phyloP scores from a whole-genome alignment of 345 rosid genomes.

The Cardamine occulta region DNA sequence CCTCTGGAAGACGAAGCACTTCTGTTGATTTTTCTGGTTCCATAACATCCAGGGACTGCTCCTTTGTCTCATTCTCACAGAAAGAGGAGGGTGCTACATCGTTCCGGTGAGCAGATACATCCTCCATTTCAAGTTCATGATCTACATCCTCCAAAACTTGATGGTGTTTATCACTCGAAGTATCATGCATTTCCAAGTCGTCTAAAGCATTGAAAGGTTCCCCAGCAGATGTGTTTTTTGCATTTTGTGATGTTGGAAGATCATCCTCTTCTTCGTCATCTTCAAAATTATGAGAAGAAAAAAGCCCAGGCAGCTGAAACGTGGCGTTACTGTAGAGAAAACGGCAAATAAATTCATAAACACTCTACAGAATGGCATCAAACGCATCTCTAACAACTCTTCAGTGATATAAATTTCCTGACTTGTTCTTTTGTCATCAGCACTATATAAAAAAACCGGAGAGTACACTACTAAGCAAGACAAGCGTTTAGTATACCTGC shows the following conservation, averaged over 20 bases:
- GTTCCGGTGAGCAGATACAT: slow-evolving; percentile 72
- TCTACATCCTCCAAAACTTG: slow-evolving; percentile 87
- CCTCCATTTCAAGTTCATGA: slow-evolving; percentile 98
- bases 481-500: slow-evolving; percentile 61
- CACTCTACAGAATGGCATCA: slow-evolving; percentile 17
- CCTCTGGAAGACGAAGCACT: slow-evolving; percentile 50
- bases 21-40: slow-evolving; percentile 49
- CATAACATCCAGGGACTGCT: slow-evolving; percentile 42
- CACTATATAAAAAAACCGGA: neutral
- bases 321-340: slow-evolving; percentile 77
- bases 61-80: slow-evolving; percentile 51
- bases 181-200: slow-evolving; percentile 51
- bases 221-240: slow-evolving; percentile 48
- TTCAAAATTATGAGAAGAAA: slow-evolving; percentile 68
- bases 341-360: neutral
- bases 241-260: slow-evolving; percentile 48
- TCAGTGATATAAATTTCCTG: neutral
- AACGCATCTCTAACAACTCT: slow-evolving; percentile 4
- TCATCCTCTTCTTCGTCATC: slow-evolving; percentile 73
- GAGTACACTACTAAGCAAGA: slow-evolving; percentile 18
- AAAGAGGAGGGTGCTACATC: slow-evolving; percentile 53
- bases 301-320: slow-evolving; percentile 86
- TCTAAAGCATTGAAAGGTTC: slow-evolving; percentile 52
- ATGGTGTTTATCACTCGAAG: slow-evolving; percentile 70
- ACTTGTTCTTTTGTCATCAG: slow-evolving; percentile 36